These are phyloP conservation scores for Trichothecium sympodiale DNA, from an alignment of 2,329 filamentous ascomycete species.

Conservation along the genomic window DNA sequence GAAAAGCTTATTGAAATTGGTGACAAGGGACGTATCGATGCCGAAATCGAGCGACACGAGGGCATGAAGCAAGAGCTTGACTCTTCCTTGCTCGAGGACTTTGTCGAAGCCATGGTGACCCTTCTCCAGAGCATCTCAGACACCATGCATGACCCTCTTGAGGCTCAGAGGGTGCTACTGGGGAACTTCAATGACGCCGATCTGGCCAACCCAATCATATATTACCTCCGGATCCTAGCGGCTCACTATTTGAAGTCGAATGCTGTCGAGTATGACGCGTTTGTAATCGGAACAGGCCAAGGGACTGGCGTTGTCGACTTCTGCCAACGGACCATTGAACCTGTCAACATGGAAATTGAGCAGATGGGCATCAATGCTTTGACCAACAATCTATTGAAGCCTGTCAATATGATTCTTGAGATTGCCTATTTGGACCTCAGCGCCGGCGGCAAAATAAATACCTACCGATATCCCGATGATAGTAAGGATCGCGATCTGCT, in stretches of 20 bases:
- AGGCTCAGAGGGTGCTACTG: conserved; percentile 42
- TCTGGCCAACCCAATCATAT: conserved; percentile 66
- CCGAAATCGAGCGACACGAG: conserved; percentile 62
- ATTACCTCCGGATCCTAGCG: conserved; percentile 72
- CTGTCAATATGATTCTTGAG: conserved; percentile 68
- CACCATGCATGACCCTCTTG: conserved; percentile 48
- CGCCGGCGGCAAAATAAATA: conserved; percentile 64
- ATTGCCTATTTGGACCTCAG: conserved; percentile 88
- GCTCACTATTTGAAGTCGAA: conserved; percentile 76
- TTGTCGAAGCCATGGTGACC: conserved; percentile 62
- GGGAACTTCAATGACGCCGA: conserved; percentile 63
- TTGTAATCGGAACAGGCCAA: conserved; percentile 41
- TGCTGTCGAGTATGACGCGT: conserved; percentile 57
- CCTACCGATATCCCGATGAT: conserved; percentile 51
- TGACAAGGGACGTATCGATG: conserved; percentile 52
- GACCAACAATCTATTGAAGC: conserved; percentile 68
- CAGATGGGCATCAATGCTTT: conserved; percentile 74
- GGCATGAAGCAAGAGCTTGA: conserved; percentile 61
- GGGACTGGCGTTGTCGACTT: conserved; percentile 53
- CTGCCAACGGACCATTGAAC: conserved; percentile 60
- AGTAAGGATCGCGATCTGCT: conserved; percentile 32
- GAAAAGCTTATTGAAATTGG: conserved; percentile 66
- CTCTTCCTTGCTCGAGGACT: conserved; percentile 65
- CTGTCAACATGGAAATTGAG: conserved; percentile 75
- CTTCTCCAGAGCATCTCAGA: conserved; percentile 54